These are phyloP conservation scores for Dictyostelium brefeldianum DNA, from an alignment of 78 protist species.

Conservation along the genomic window DNA sequence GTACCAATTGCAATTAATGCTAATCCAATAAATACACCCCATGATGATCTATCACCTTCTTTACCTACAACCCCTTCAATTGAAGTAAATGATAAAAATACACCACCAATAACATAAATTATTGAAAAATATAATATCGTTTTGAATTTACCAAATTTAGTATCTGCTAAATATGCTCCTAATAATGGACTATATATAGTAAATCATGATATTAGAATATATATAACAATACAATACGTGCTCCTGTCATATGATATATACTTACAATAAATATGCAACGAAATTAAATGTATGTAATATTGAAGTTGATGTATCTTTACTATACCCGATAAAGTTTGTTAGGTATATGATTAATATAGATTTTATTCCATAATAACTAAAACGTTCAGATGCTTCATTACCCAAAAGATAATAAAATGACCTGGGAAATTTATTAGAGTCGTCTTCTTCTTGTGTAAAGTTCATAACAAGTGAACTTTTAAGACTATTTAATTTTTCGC, in stretches of 20 bases:
- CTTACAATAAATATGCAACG: constrained; percentile 57
- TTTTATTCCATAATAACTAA: constrained; percentile 71
- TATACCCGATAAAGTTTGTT: constrained; percentile 29
- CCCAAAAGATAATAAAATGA: constrained; percentile 65
- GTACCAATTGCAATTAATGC: constrained; percentile 87
- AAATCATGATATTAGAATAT: neutral
- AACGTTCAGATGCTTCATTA: constrained; percentile 85
- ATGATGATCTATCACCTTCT: neutral
- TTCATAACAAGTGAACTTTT: too few species aligned
- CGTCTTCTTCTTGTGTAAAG: neutral
- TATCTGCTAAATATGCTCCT: constrained; percentile 83
- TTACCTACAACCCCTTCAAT: constrained; percentile 65
- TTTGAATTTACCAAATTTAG: constrained; percentile 70
- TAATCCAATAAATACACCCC: constrained; percentile 63
- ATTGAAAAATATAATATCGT: constrained; percentile 74
- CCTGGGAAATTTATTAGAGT: constrained; percentile 37
- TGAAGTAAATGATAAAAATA: constrained; percentile 65
- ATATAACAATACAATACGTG: neutral
- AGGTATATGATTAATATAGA: constrained; percentile 77
- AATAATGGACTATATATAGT: constrained; percentile 47
- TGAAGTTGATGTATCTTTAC: constrained; percentile 54
- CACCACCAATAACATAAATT: constrained; percentile 74
- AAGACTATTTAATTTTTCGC: too few species aligned
- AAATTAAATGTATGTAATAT: constrained; percentile 73
- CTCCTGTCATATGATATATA: neutral